Evolutionary conservation across 495 filamentous ascomycete species (phyloP), one percentile per base, ranked within the genome.

Genomic region (Penicillium flavigenum): DNA sequence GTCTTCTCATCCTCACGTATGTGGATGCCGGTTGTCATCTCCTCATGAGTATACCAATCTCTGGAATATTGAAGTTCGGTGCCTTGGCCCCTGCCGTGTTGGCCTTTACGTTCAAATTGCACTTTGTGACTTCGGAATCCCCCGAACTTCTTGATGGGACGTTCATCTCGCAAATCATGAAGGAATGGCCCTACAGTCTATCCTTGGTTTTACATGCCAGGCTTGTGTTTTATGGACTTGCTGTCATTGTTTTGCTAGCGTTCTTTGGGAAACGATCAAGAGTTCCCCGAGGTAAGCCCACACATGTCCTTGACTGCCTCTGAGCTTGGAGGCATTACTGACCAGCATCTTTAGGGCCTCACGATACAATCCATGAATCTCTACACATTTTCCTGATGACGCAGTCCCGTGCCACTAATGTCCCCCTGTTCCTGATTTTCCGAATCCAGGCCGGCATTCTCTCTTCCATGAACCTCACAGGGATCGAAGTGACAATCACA

Each of bases 361-460:
- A 57, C 31, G 52, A 34, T 2, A 46, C 66, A 14, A 51, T 91
- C 36, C 88, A 92, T 63, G 80, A 89, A 60, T 72, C 91, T 27
- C 77, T 91, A 44, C 85, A 84, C 29, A 74, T 96, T 31, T 88
- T 97, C 59, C 79, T 96, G 27, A 78, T 96, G 41, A 97, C 91
- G 5, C 92, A 98, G 73, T 90, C 90, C 6, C 83, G 89, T 47
- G 81, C 85, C 17, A 85, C 87, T 14, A 96, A 95, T 65, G 82
- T 91, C 45, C 94, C 94, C 0, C 79, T 96, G 24, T 90, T 94
- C 67, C 75, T 94, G 24, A 62, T 94, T 16, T 88, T 92, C 67
- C 79, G 85, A 39, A 39, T 85, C 12, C 81, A 86, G 46, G 72
- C 79, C 55, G 65, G 72, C 16, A 74, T 86, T 58, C 68, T 92